Evolutionary conservation across 805 yeast species (phyloP), one percentile per base, ranked within the genome.

Genomic region (Lachancea kluyveri): DNA sequence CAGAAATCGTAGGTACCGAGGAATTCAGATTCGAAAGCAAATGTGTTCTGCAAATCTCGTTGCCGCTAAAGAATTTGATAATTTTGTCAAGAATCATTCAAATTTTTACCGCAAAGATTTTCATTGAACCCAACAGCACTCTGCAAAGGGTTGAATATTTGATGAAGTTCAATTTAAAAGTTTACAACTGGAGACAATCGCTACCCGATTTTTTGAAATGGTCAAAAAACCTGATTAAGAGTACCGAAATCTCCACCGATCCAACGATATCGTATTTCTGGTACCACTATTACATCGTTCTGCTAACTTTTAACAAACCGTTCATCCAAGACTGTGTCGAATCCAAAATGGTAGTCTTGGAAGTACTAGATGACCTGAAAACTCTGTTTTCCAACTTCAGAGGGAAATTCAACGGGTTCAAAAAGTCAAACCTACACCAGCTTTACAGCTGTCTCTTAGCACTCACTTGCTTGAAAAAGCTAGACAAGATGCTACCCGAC

Each of bases 1-100:
- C 82, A 0, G 79, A 74, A 45, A 60, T 76, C 31, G 73, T 68
- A 28, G 72, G 79, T 65, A 74, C 77, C n/a, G 74, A 70, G 36
- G 79, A 75, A 20, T 77, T 65, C 49, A 62, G 69, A 36, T 75
- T 52, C 31, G 45, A 48, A 15, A 50, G 60, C 24, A 50, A 45
- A 24, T 49, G 48, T 28, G 54, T 48, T 15, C 35, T 59, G 24
- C 60, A 50, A 26, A 46, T 59, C 8, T 54, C 64, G 2, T 28
- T 52, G 10, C 61, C 61, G 2, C 40, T 59, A 61, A 58, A 70
- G 27, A 71, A 69, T 35, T 48, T 69, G 33, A 59, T 69, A 35
- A 58, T 70, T 20, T 41, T 57, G 10, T 63, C 72, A n/a, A 50
- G 61, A 37, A 51, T 56, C 26, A 60, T 58, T 8, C 59, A 58